These are phyloP conservation scores for Phialemoniopsis sp. DNA, from an alignment of 2,329 filamentous ascomycete genomes.

Conservation along the genomic window DNA sequence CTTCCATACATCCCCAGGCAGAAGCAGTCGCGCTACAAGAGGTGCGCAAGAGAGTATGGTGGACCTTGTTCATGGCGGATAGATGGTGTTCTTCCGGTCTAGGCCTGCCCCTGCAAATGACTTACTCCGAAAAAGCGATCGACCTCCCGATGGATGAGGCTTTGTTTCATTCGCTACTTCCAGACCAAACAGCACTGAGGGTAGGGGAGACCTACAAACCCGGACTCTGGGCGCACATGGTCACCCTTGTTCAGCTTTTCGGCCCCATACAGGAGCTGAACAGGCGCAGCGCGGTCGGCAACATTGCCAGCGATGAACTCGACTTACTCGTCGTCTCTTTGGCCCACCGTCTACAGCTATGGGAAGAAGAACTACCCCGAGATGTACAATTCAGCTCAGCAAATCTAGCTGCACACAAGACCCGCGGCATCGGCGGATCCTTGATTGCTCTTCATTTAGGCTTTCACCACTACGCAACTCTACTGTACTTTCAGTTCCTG, in stretches of 20 bases:
- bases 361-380: not conserved
- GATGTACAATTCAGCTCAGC: not conserved
- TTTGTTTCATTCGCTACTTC: not conserved
- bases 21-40: too few relatives aligned
- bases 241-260: slow-evolving; percentile 1
- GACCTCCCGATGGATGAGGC: slow-evolving; percentile 2
- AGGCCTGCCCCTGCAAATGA: not conserved
- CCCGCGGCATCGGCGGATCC: not conserved
- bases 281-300: not conserved
- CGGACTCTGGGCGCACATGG: slow-evolving; percentile 3
- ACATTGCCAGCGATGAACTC: not conserved
- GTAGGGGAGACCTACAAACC: not conserved
- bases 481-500: slow-evolving; percentile 3
- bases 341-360: not conserved
- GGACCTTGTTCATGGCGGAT: slow-evolving; percentile 4
- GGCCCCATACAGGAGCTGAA: not conserved
- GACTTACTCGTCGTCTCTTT: not conserved
- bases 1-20: too few relatives aligned
- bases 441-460: slow-evolving; percentile 3
- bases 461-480: slow-evolving; percentile 1
- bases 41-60: too few relatives aligned
- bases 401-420: not conserved
- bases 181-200: not conserved
- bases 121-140: not conserved
- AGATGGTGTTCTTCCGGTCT: slow-evolving; percentile 1